Percentiles rank a stretch among this genome's conserved stretches.
Evolutionary conservation across 2,329 filamentous ascomycete species (phyloP).

Genomic region (Penicillium crustosum): DNA sequence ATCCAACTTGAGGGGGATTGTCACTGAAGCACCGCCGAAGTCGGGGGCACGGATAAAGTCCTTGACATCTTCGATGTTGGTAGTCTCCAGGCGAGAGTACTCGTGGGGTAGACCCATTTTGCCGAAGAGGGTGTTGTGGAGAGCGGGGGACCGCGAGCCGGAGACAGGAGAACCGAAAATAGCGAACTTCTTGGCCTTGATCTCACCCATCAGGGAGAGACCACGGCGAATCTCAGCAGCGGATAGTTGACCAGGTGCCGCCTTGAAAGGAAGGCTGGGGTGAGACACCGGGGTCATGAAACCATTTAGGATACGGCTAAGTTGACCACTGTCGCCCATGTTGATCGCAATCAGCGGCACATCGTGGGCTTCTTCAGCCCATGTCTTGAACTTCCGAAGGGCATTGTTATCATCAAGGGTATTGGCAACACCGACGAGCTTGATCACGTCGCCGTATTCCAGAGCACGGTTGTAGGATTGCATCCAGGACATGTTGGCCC

Average conservation of each 20-base stretch:
- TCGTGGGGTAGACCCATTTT: constrained; percentile 76
- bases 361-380: constrained; percentile 69
- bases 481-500: constrained; percentile 92
- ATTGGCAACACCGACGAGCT: constrained; percentile 81
- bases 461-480: constrained; percentile 85
- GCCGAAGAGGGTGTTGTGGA: constrained; percentile 84
- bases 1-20: constrained; percentile 90
- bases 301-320: constrained; percentile 83
- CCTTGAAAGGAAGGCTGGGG: constrained; percentile 83
- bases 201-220: constrained; percentile 74
- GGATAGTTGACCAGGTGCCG: constrained; percentile 89
- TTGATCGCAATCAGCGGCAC: constrained; percentile 93
- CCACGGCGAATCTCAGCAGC: constrained; percentile 82
- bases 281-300: constrained; percentile 97
- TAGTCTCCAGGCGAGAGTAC: constrained; percentile 77
- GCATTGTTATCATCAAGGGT: constrained; percentile 82
- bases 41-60: constrained; percentile 66
- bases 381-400: constrained; percentile 75
- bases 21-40: constrained; percentile 93
- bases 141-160: constrained; percentile 77
- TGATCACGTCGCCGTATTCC: constrained; percentile 89
- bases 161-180: constrained; percentile 85
- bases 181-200: constrained; percentile 74
- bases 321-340: constrained; percentile 84
- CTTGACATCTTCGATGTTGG: constrained; percentile 59